Evolutionary conservation across 306 rosid genomes (phyloP).

Genomic region (Lablab purpureus): DNA sequence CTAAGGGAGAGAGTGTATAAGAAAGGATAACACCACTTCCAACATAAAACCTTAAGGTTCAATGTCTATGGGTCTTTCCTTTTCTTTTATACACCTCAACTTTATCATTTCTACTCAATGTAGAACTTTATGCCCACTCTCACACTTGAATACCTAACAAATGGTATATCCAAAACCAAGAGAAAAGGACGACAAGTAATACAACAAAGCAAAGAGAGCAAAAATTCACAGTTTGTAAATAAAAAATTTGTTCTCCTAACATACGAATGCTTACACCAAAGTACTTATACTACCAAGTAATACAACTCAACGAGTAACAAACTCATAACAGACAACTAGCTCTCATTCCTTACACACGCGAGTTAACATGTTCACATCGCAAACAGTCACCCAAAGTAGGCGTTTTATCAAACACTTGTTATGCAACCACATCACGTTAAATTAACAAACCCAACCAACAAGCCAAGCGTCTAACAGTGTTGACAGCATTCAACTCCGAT

Average conservation of each 20-base stretch:
- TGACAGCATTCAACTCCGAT: no score
- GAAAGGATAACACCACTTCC: no score
- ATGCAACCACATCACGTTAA: neutral
- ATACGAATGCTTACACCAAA: neutral
- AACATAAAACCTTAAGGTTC: no score
- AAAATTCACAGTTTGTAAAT: neutral
- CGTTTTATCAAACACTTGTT: conserved; percentile 9
- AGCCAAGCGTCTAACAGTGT: no score
- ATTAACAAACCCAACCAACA: no score
- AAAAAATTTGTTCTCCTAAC: neutral
- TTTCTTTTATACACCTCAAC: no score
- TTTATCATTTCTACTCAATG: no score
- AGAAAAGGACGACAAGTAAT: neutral
- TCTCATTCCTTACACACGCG: neutral
- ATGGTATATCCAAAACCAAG: neutral
- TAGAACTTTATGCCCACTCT: no score
- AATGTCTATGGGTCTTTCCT: no score
- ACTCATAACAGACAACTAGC: neutral
- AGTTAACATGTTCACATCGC: neutral
- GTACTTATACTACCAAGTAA: no score
- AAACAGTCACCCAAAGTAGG: neutral
- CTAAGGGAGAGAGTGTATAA: no score
- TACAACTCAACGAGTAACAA: neutral
- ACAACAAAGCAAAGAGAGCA: neutral
- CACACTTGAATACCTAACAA: no score